Evolutionary conservation across 441 rosid genomes (phyloP).

Genomic region (Rhodomyrtus psidioides): DNA sequence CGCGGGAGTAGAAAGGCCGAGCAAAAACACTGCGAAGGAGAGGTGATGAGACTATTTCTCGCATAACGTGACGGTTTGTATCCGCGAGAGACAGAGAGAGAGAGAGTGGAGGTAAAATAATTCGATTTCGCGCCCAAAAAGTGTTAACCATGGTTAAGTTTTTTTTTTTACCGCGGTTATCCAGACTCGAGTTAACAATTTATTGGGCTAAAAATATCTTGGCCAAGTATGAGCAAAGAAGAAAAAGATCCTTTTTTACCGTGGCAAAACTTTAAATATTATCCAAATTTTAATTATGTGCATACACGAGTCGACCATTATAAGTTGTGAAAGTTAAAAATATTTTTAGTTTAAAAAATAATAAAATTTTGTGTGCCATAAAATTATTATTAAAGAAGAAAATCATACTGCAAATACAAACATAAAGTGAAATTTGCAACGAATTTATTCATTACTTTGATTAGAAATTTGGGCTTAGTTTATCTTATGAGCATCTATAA

Average conservation of each 20-base stretch:
- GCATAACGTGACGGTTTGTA: background rate
- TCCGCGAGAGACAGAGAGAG: background rate
- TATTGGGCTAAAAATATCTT: background rate
- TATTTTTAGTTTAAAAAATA: accelerated
- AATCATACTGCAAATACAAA: background rate
- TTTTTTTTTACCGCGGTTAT: background rate
- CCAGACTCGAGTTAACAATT: background rate
- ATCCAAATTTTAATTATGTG: background rate
- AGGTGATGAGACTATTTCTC: background rate
- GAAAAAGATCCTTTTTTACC: background rate
- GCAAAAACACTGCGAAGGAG: background rate
- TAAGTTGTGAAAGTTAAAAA: background rate
- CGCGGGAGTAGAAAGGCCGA: background rate
- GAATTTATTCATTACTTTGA: background rate
- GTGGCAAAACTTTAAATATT: background rate
- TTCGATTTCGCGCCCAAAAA: background rate
- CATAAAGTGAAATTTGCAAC: background rate
- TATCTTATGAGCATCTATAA: background rate
- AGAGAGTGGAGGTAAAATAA: background rate
- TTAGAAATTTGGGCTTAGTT: background rate
- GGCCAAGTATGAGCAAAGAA: background rate
- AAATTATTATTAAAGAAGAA: too few relatives aligned
- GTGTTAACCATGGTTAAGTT: background rate
- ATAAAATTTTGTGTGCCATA: background rate
- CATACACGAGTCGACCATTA: background rate